Base-by-base conservation (phyloP, 1,284 basidiomycete genomes). In the Microbotryomycetes sp. region DNA sequence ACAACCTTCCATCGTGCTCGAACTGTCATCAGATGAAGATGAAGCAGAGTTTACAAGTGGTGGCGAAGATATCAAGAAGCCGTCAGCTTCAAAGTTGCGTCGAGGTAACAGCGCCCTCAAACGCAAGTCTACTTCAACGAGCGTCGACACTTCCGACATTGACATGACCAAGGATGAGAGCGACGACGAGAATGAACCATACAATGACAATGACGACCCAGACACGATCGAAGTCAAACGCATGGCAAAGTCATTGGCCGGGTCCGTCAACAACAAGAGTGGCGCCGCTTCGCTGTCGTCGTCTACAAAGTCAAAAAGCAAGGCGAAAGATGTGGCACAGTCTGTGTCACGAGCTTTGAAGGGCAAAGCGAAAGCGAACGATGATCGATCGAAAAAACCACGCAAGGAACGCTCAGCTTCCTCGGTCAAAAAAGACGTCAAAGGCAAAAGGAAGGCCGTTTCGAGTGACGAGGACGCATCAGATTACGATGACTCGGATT, bases 281-380 rank as follows among this genome's bases (percentile, higher is more conserved):
- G 74, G 74, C 52, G 81, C 78, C 68, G 70, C 65, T 7, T 52
- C 55, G 49, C 49, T 47, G 32, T 54, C 25, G 42, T 36, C 30
- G 4, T 62, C 47, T 26, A 29, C 31, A 31, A 69, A 70, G 56
- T 67, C 64, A 14, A 68, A 71, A 65, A 69, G 51, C 30, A 62
- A 62, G 47, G 51, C 61, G 6, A 55, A 6, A 22, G 32, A 36
- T 16, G 36, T 42, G 12, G 36, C 36, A 19, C 9, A 42, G 19
- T 9, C 36, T 19, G 19, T 42, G 9, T 9, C 9, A 42, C 36
- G 36, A 9, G 23, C 26, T 30, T 49, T 48, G 32, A 69, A 69
- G 42, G 68, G 64, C 26, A 70, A 64, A 52, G 66, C 56, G 19
- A 61, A 56, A 22, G 64, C 60, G n/a, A 31, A 48, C 36, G 46